Evolutionary conservation across 2,329 filamentous ascomycete species (phyloP), one percentile per base, ranked within the genome.

Genomic region (Hymenoscyphus albidus): DNA sequence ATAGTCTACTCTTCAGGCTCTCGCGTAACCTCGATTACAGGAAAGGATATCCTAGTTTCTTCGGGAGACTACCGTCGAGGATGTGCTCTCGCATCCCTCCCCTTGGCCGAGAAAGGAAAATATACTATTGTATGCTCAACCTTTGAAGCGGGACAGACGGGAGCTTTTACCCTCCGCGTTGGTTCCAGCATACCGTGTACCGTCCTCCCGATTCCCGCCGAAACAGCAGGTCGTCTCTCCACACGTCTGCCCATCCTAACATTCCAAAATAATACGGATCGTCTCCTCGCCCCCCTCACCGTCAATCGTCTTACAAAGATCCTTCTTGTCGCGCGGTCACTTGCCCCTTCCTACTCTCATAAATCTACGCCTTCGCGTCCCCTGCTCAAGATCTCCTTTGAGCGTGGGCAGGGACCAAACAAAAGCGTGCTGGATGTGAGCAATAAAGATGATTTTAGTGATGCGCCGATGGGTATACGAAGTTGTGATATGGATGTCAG

Each of bases 41-140:
- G 86, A 69, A 87, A 91, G 70, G 93, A 97, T 74, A 86, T 98
- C 48, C 83, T 96, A 31, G 85, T 85, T 27, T 89, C 92, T 63
- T 96, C 92, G 40, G 91, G 91, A n/a, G 92, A 97, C 70, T 97
- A 99, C 77, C 88, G 91, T 59, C 87, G 89, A 35, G 90, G 90
- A 35, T 91, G 90, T 74, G 90, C 91, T 3, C 80, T 93, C 39
- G 88, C 89, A 2, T 85, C 91, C 67, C 78, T 85, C 6, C 70
- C 76, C 72, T 73, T 68, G 79, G 22, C 97, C 18, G 86, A 88
- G 48, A 79, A 85, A 0, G 94, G 94, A 0, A 82, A 82, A 0
- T 99, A 98, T 76, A 97, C 92, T 0, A 83, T 97, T 63, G 89
- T 97, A 6, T 94, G 90, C 74, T 97, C 92, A 2, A 96, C 94